phyloP scores from a whole-genome alignment of 1,284 basidiomycete species.

The Hymenochaete sp. region DNA sequence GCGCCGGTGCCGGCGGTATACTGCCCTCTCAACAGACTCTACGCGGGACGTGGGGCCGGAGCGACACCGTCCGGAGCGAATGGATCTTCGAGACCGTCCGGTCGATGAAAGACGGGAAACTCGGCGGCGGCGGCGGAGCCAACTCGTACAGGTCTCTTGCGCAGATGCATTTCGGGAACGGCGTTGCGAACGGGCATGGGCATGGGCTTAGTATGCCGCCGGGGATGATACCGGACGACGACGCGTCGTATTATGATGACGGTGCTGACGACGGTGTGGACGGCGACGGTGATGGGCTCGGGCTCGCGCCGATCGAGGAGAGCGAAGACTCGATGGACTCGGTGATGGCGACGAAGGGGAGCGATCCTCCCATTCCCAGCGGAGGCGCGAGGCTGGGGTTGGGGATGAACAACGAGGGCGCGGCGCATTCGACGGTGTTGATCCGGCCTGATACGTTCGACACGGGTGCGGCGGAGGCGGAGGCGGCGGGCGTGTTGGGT shows the following conservation, averaged over 20 bases:
- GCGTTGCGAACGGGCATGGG: slow-evolving; percentile 18
- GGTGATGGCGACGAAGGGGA: slow-evolving; percentile 38
- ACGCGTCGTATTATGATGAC: slow-evolving; percentile 32
- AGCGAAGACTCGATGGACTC: slow-evolving; percentile 19
- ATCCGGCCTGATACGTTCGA: slow-evolving; percentile 32
- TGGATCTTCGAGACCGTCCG: slow-evolving; percentile 95
- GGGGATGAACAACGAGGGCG: slow-evolving; percentile 40
- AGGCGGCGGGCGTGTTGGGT: slow-evolving; percentile 31
- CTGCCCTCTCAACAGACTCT: not conserved
- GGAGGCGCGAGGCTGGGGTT: slow-evolving; percentile 31
- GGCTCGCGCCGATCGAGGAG: slow-evolving; percentile 18
- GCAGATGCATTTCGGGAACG: slow-evolving; percentile 18
- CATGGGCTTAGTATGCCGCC: slow-evolving; percentile 29
- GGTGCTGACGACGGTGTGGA: slow-evolving; percentile 5
- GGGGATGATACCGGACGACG: slow-evolving; percentile 43
- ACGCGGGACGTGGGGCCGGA: slow-evolving; percentile 49
- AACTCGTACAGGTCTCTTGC: slow-evolving; percentile 14
- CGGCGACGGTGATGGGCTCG: slow-evolving; percentile 23
- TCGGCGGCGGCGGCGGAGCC: slow-evolving; percentile 52
- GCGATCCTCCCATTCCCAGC: slow-evolving; percentile 36
- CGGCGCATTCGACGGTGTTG: slow-evolving; percentile 61
- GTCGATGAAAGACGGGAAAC: slow-evolving; percentile 42
- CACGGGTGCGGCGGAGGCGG: slow-evolving; percentile 1
- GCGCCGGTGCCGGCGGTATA: slow-evolving; percentile 3
- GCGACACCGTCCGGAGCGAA: slow-evolving; percentile 72